Evolutionary conservation across 768 basidiomycete genomes (phyloP).

Genomic region (Roridomyces roridus): DNA sequence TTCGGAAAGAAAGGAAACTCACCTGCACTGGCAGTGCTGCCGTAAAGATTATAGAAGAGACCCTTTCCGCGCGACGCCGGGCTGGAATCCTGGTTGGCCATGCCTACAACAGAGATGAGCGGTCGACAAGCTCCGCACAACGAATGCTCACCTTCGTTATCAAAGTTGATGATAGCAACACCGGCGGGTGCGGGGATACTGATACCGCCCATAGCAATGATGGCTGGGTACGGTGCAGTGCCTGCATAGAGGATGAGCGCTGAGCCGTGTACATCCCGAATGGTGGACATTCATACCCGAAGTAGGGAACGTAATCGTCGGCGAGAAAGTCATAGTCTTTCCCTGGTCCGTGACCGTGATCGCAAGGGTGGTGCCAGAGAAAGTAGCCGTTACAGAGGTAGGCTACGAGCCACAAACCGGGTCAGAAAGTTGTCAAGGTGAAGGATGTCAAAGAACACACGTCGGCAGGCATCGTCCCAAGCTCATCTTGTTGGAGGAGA

Average conservation of each 20-base stretch:
- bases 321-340: conserved; percentile 39
- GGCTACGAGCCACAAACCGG: no score
- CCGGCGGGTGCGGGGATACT: conserved; percentile 45
- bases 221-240: conserved; percentile 54
- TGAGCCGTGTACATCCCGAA: no score
- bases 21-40: conserved; percentile 48
- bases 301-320: conserved; percentile 42
- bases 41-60: conserved; percentile 64
- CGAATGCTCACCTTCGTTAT: no score
- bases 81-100: conserved; percentile 53
- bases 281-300: no score
- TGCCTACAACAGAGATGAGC: no score
- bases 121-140: no score
- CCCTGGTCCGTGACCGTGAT: conserved; percentile 40
- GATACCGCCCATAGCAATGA: conserved; percentile 56
- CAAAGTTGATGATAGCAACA: conserved; percentile 54
- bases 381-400: conserved; percentile 40
- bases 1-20: background rate
- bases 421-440: no score
- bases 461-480: conserved; percentile 8
- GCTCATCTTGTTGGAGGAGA: conserved; percentile 34
- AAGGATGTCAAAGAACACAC: no score
- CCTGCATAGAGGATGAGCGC: no score
- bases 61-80: conserved; percentile 55
- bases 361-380: conserved; percentile 39